A percentile compares a stretch with the other conserved stretches of the same genome.
These are phyloP conservation scores for Scleroderma citrinum DNA, from an alignment of 768 basidiomycete genomes.

Conservation along the genomic window DNA sequence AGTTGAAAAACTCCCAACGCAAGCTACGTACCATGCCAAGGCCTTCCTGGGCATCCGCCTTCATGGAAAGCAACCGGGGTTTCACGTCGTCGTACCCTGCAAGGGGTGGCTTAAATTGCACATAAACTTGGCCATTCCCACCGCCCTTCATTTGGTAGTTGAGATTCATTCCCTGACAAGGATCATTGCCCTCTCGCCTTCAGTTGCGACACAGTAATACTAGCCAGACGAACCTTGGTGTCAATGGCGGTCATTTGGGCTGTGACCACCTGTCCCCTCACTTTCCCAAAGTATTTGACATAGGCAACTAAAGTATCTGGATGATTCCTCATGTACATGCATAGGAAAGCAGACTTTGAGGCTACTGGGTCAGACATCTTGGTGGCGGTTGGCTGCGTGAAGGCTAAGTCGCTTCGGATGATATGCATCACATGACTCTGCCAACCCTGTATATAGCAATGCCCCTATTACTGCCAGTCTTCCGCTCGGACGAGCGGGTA, in stretches of 20 bases:
- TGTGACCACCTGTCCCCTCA: slow-evolving; percentile 46
- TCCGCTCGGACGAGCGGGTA: too few species aligned
- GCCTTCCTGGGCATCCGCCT: slow-evolving; percentile 70
- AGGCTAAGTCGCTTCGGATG: not conserved
- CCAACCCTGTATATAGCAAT: too few species aligned
- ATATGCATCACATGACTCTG: too few species aligned
- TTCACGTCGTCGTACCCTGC: slow-evolving; percentile 77
- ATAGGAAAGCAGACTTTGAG: slow-evolving; percentile 67
- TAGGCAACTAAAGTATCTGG: slow-evolving; percentile 83
- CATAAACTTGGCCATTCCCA: slow-evolving; percentile 38
- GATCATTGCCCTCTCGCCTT: not conserved
- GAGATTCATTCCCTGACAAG: slow-evolving; percentile 59
- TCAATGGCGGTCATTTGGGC: slow-evolving; percentile 71
- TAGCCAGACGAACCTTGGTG: slow-evolving; percentile 42
- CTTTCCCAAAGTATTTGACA: slow-evolving; percentile 69
- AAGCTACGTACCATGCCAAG: slow-evolving; percentile 62
- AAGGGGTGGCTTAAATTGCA: slow-evolving; percentile 68
- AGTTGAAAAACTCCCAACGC: not conserved
- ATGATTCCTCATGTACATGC: slow-evolving; percentile 82
- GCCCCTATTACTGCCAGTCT: too few species aligned
- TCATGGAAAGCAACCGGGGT: slow-evolving; percentile 74
- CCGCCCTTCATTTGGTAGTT: slow-evolving; percentile 52
- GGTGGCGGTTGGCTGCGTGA: not conserved
- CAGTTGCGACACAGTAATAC: not conserved
- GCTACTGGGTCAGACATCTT: slow-evolving; percentile 60